These are phyloP conservation scores for Tripterygium wilfordii DNA, from an alignment of 177 flowering plant genomes.

Conservation along the genomic window DNA sequence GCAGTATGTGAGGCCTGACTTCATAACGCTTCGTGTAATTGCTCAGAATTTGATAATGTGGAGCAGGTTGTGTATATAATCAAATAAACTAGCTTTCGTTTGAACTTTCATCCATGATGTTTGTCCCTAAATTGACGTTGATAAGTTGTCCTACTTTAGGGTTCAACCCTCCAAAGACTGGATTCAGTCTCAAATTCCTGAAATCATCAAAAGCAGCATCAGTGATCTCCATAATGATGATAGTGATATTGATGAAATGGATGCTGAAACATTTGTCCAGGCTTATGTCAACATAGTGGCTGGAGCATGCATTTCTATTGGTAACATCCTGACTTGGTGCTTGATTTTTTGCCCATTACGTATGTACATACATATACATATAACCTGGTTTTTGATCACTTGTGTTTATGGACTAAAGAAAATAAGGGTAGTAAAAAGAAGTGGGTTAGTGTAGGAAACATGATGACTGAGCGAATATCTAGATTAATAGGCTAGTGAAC, in stretches of 20 bases:
- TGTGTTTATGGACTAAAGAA: too few relatives aligned
- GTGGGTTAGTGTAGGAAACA: too few relatives aligned
- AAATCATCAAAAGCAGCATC: slow-evolving; percentile 54
- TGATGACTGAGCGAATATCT: too few relatives aligned
- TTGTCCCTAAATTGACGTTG: background rate
- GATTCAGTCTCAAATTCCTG: slow-evolving; percentile 86
- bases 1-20: slow-evolving; percentile 97
- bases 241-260: slow-evolving; percentile 60
- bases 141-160: slow-evolving; percentile 30
- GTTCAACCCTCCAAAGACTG: slow-evolving; percentile 71
- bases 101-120: background rate
- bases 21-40: slow-evolving; percentile 93
- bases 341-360: too few relatives aligned
- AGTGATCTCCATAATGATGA: slow-evolving; percentile 44
- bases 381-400: too few relatives aligned
- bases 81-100: background rate
- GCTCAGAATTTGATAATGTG: slow-evolving; percentile 94
- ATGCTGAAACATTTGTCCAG: slow-evolving; percentile 70
- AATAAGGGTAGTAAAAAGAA: too few relatives aligned
- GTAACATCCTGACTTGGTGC: too few relatives aligned
- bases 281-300: slow-evolving; percentile 85
- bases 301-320: slow-evolving; percentile 90
- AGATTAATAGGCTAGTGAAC: too few relatives aligned
- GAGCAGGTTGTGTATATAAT: slow-evolving; percentile 56
- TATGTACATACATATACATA: too few relatives aligned